phyloP scores from a whole-genome alignment of 768 basidiomycete species.

The Tephrocybe sp. region DNA sequence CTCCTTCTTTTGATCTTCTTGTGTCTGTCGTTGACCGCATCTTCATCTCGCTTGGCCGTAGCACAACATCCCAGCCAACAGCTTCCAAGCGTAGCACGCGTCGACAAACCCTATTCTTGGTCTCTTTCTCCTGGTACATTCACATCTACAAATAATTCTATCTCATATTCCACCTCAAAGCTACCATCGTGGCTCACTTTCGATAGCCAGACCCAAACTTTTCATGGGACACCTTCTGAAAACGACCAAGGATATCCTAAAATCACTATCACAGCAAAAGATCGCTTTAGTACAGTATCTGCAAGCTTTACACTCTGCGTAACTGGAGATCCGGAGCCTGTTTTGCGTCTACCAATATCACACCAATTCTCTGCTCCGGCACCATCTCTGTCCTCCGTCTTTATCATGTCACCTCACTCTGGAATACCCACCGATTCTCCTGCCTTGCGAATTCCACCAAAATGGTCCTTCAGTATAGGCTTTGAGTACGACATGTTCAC shows the following conservation, averaged over 20 bases:
- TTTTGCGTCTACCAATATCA: constrained; percentile 47
- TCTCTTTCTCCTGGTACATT: constrained; percentile 68
- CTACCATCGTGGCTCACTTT: constrained; percentile 82
- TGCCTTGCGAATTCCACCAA: constrained; percentile 68
- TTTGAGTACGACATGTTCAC: constrained; percentile 64
- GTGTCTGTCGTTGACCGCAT: constrained; percentile 32
- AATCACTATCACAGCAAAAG: constrained; percentile 64
- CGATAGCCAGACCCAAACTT: constrained; percentile 53
- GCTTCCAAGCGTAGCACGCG: constrained; percentile 74
- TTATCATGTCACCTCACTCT: constrained; percentile 56
- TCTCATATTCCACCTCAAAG: constrained; percentile 48
- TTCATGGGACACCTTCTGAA: constrained; percentile 65
- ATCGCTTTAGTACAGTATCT: constrained; percentile 46
- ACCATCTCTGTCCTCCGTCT: constrained; percentile 74
- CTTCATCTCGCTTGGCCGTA: constrained; percentile 47
- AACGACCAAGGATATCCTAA: constrained; percentile 60
- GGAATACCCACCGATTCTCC: constrained; percentile 50
- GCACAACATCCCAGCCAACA: constrained; percentile 66
- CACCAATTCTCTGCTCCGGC: constrained; percentile 61
- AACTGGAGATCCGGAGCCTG: constrained; percentile 50
- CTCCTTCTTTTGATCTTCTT: constrained; percentile 55
- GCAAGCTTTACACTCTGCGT: constrained; percentile 57
- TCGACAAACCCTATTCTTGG: constrained; percentile 66
- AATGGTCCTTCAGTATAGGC: constrained; percentile 91
- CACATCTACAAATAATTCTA: constrained; percentile 36